These are phyloP conservation scores for Sporisorium iseilematis-ciliati DNA, from an alignment of 1,284 basidiomycete species.

Conservation along the genomic window DNA sequence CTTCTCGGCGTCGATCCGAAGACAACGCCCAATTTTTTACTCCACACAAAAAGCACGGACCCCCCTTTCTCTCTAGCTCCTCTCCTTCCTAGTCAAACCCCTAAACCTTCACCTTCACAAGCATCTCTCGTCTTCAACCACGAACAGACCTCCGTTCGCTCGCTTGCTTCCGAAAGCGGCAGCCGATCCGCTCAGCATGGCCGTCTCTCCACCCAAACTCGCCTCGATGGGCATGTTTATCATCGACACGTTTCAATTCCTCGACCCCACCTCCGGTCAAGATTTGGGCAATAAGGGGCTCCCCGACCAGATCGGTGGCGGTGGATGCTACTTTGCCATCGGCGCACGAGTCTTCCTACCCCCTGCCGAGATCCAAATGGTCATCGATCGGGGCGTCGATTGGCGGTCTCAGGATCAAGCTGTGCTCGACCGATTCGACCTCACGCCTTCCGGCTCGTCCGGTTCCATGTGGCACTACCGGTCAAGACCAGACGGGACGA, in stretches of 20 bases:
- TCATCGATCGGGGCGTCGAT: slow-evolving; percentile 85
- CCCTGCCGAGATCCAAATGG: slow-evolving; percentile 72
- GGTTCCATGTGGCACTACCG: slow-evolving; percentile 81
- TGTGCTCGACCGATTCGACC: slow-evolving; percentile 77
- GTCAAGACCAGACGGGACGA: slow-evolving; percentile 76
- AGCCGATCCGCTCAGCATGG: background rate
- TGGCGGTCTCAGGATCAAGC: slow-evolving; percentile 77
- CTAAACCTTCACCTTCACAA: background rate
- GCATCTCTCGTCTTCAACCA: background rate
- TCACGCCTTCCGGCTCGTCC: slow-evolving; percentile 68
- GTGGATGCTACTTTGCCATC: slow-evolving; percentile 77
- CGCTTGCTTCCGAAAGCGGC: background rate
- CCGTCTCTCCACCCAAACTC: slow-evolving; percentile 7
- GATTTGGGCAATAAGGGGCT: slow-evolving; percentile 45
- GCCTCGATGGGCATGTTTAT: slow-evolving; percentile 61
- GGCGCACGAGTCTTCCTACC: slow-evolving; percentile 81
- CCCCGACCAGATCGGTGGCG: slow-evolving; percentile 82
- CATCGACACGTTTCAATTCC: slow-evolving; percentile 52
- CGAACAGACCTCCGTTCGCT: background rate
- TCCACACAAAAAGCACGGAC: slow-evolving; percentile 7
- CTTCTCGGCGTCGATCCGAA: slow-evolving; percentile 1
- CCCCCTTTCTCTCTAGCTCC: background rate
- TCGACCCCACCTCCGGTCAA: slow-evolving; percentile 22
- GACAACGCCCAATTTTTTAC: background rate
- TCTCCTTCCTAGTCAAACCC: background rate